Evolutionary conservation across 208 protist species (phyloP).

Genomic region (Trypanosoma lewisi): DNA sequence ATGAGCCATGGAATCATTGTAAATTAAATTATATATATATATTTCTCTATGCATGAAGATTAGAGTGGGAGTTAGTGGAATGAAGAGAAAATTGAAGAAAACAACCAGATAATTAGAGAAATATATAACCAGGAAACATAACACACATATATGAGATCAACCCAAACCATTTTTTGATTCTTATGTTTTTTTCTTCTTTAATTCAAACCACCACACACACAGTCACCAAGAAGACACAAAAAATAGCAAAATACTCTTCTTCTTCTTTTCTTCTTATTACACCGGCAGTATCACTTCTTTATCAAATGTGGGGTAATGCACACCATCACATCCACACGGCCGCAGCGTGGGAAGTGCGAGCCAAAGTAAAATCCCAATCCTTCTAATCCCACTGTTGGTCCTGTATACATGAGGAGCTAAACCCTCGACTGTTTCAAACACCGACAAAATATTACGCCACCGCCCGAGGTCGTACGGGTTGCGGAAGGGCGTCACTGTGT

Average conservation of each 20-base stretch:
- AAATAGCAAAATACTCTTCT: no score
- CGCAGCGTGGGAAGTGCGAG: slow-evolving; percentile 53
- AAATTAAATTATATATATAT: neutral
- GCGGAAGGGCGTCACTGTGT: slow-evolving; percentile 34
- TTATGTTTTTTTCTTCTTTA: neutral
- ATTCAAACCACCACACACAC: no score
- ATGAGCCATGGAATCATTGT: slow-evolving; percentile 17
- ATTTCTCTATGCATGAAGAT: no score
- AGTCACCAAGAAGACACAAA: no score
- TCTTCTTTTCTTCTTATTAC: slow-evolving; percentile 5
- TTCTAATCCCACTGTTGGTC: neutral
- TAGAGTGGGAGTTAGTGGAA: no score
- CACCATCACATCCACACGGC: slow-evolving; percentile 44
- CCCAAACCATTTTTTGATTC: no score
- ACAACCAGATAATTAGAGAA: no score
- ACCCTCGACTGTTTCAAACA: slow-evolving; percentile 55
- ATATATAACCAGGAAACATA: no score
- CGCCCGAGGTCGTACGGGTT: slow-evolving; percentile 72
- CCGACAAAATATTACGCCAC: slow-evolving; percentile 61
- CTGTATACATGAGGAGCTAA: slow-evolving; percentile 30
- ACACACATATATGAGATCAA: no score
- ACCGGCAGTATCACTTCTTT: slow-evolving; percentile 26
- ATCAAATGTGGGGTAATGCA: slow-evolving; percentile 66
- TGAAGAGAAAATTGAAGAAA: slow-evolving; percentile 17
- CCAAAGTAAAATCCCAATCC: slow-evolving; percentile 40